Conservation (phyloP, 2,329 filamentous ascomycete genomes). For the Beauveria caledonica region DNA sequence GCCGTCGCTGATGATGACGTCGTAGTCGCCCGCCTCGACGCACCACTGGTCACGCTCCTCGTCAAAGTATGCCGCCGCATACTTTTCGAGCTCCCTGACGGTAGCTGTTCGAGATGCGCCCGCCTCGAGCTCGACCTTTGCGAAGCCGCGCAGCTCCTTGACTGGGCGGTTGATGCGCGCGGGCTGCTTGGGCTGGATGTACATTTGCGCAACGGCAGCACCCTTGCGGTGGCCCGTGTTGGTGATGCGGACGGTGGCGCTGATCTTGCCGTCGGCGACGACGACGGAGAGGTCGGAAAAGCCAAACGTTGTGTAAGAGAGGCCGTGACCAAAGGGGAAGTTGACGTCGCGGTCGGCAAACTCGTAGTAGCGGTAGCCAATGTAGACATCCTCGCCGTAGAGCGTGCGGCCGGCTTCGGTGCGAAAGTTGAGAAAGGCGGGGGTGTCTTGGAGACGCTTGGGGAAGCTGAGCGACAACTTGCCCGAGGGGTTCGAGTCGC, state of each 20-base stretch:
- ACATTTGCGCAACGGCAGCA: constrained; percentile 50
- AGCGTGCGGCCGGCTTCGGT: constrained; percentile 62
- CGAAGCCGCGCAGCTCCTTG: constrained; percentile 59
- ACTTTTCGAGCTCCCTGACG: constrained; percentile 53
- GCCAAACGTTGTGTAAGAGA: constrained; percentile 66
- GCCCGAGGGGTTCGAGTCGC: constrained; percentile 63
- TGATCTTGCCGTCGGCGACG: constrained; percentile 37
- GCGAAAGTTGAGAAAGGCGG: constrained; percentile 66
- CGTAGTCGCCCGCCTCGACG: constrained; percentile 57
- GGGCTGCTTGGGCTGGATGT: constrained; percentile 43
- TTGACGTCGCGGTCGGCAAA: constrained; percentile 54
- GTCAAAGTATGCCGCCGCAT: constrained; percentile 62
- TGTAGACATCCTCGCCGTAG: constrained; percentile 73
- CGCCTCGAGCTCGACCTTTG: constrained; percentile 53
- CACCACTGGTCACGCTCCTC: constrained; percentile 59
- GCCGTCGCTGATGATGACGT: constrained; percentile 51
- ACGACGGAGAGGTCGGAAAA: constrained; percentile 42
- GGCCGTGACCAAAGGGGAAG: constrained; percentile 73
- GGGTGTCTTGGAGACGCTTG: constrained; percentile 57
- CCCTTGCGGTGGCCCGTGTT: constrained; percentile 52
- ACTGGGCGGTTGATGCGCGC: constrained; percentile 46
- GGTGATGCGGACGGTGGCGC: constrained; percentile 43
- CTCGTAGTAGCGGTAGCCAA: constrained; percentile 77
- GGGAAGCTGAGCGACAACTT: constrained; percentile 72
- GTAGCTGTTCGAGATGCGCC: constrained; percentile 50